A percentile compares a stretch with the other conserved stretches of the same genome.
Evolutionary conservation across 208 protist species (phyloP).

Genomic region (Spongospora subterranea): DNA sequence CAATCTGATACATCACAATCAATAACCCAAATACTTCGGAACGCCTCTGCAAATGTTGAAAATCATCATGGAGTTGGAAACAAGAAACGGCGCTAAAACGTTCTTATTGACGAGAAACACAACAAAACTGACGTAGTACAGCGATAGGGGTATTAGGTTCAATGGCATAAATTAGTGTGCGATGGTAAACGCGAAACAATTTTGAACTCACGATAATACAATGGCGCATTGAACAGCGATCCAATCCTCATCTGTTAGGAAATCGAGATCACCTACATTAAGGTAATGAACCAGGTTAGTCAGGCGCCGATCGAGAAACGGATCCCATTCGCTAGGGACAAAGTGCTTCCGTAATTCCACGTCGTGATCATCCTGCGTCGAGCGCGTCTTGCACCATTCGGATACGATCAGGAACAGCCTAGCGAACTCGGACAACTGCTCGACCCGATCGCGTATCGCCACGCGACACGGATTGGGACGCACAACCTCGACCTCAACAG

Average conservation of each 20-base stretch:
- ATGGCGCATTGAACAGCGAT: not conserved
- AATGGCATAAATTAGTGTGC: too few species aligned
- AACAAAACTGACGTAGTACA: too few species aligned
- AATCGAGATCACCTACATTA: not conserved
- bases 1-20: too few species aligned
- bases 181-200: too few species aligned
- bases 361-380: not conserved
- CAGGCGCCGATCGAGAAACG: not conserved
- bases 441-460: not conserved
- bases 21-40: too few species aligned
- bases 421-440: not conserved
- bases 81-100: not conserved
- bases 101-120: too few species aligned
- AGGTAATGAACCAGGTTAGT: not conserved
- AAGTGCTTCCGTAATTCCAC: not conserved
- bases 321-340: not conserved
- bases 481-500: not conserved
- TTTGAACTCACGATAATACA: not conserved
- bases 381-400: not conserved
- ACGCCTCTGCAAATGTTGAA: not conserved
- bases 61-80: not conserved
- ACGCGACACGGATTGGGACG: not conserved
- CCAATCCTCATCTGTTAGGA: not conserved
- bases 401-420: not conserved
- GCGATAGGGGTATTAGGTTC: too few species aligned